Percentiles rank a stretch among this genome's conserved stretches.
phyloP scores from a whole-genome alignment of 176 grass and related monocot genomes.

The Musa troglodytarum region DNA sequence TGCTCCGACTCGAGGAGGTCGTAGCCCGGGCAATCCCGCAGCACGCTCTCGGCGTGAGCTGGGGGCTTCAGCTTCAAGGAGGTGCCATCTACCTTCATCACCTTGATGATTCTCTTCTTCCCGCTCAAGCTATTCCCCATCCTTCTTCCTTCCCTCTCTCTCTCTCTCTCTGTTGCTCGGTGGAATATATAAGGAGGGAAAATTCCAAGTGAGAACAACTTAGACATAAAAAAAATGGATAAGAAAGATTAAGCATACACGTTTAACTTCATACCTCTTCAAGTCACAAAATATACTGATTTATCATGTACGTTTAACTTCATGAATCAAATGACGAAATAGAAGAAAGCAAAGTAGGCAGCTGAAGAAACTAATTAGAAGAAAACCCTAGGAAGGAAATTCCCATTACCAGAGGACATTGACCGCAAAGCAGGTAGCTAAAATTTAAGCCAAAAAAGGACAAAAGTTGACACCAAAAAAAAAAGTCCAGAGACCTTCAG shows the following conservation, averaged over 20 bases:
- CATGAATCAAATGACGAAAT: too few species aligned
- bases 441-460: neutral
- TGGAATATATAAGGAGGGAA: too few species aligned
- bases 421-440: neutral
- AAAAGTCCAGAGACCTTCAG: constrained; percentile 38
- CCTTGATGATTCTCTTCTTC: constrained; percentile 63
- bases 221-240: neutral
- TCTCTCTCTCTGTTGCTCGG: neutral
- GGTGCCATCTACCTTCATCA: constrained; percentile 93
- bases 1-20: too few species aligned
- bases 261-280: too few species aligned
- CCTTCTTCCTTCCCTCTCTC: neutral
- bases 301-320: too few species aligned
- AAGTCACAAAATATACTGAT: too few species aligned
- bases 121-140: constrained; percentile 82
- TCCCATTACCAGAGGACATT: neutral
- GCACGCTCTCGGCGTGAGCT: constrained; percentile 36
- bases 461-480: too few species aligned
- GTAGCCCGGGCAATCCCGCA: constrained; percentile 42
- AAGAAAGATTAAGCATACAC: neutral
- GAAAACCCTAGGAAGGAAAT: too few species aligned
- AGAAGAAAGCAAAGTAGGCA: too few species aligned
- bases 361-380: too few species aligned
- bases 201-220: neutral
- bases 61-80: constrained; percentile 63